Conservation (phyloP, 2,329 filamentous ascomycete species). For the Talaromyces piceae region DNA sequence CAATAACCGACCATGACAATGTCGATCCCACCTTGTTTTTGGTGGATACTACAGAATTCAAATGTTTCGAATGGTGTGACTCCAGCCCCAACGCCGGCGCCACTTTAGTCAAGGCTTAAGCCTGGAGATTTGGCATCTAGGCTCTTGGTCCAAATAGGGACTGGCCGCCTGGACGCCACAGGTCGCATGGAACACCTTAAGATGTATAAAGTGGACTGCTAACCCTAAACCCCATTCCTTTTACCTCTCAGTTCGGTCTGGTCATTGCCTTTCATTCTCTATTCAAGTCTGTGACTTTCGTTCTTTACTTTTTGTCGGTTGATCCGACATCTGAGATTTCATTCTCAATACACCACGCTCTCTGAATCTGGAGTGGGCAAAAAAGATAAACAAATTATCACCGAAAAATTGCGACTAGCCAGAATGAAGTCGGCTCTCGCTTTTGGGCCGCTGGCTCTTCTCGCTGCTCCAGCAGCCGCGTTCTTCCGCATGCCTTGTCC, state of each 20-base stretch:
- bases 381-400: background rate
- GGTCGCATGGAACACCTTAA: background rate
- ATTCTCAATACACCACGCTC: background rate
- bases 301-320: conserved; percentile 5
- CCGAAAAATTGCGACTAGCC: background rate
- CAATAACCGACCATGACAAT: too few relatives aligned
- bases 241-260: background rate
- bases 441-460: conserved; percentile 2
- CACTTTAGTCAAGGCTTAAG: background rate
- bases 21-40: background rate
- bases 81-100: background rate
- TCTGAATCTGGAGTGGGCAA: background rate
- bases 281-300: conserved; percentile 8
- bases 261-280: conserved; percentile 1
- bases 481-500: conserved; percentile 91
- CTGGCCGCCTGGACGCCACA: background rate
- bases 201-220: background rate
- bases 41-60: background rate
- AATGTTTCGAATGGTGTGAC: background rate
- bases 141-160: background rate
- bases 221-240: background rate
- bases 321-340: conserved; percentile 1
- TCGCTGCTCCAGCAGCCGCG: conserved; percentile 3
- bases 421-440: conserved; percentile 3
- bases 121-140: background rate